Conservation (phyloP, 2,329 filamentous ascomycete species). For the Ascochyta lentis region DNA sequence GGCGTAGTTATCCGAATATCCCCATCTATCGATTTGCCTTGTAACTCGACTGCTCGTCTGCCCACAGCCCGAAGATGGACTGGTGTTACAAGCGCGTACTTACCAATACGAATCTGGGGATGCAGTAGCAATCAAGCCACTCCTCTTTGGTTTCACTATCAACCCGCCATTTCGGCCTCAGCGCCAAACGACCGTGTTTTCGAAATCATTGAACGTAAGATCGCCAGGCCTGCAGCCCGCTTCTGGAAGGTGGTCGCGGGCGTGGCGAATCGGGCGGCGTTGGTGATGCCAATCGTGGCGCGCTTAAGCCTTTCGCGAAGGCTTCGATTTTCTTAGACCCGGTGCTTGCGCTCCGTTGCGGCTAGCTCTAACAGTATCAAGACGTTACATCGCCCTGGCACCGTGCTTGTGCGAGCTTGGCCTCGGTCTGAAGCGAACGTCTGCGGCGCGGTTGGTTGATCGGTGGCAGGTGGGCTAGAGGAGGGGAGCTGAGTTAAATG, state of each 20-base stretch:
- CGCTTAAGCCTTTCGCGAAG: constrained; percentile 37
- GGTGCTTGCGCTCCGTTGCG: constrained; percentile 17
- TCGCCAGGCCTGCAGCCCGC: constrained; percentile 18
- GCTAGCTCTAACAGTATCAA: constrained; percentile 29
- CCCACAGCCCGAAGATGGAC: background rate
- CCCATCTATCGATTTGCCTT: constrained; percentile 6
- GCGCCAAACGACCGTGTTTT: constrained; percentile 9
- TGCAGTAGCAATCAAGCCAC: constrained; percentile 10
- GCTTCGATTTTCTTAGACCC: constrained; percentile 33
- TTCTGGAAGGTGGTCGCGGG: constrained; percentile 36
- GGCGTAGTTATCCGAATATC: background rate
- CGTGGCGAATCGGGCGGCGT: constrained; percentile 8
- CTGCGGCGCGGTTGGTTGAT: constrained; percentile 18
- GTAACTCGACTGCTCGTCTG: constrained; percentile 6
- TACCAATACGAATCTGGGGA: constrained; percentile 10
- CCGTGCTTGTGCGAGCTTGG: constrained; percentile 36
- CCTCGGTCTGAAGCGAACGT: constrained; percentile 22
- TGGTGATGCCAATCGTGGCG: constrained; percentile 20
- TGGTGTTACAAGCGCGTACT: constrained; percentile 13
- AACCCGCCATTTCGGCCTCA: constrained; percentile 23
- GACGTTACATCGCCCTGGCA: constrained; percentile 41
- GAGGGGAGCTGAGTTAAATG: constrained; percentile 31
- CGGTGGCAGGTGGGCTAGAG: constrained; percentile 12
- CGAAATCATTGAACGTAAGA: constrained; percentile 30
- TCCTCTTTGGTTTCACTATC: constrained; percentile 13